Conservation (phyloP, 1,284 basidiomycete species). For the Hymenochaete sp. region DNA sequence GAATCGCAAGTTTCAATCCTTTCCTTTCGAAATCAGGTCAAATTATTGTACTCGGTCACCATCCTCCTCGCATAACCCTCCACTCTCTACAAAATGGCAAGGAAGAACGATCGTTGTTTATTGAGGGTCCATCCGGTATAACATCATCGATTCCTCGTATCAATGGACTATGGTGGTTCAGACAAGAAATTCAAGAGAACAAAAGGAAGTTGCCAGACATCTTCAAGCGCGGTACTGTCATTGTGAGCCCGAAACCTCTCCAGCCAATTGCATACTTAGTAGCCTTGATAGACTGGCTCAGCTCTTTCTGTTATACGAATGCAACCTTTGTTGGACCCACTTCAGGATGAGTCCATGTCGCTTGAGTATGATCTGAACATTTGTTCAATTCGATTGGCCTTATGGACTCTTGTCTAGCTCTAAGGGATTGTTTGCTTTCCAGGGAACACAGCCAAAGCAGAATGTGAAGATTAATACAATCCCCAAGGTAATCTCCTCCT, state of each 20-base stretch:
- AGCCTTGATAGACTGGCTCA: constrained; percentile 53
- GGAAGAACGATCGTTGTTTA: constrained; percentile 37
- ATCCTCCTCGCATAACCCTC: constrained; percentile 57
- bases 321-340: constrained; percentile 59
- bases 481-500: constrained; percentile 50
- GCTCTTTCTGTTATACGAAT: constrained; percentile 59
- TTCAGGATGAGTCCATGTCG: constrained; percentile 54
- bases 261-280: not conserved
- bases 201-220: constrained; percentile 58
- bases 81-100: constrained; percentile 71
- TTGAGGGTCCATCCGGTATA: constrained; percentile 23
- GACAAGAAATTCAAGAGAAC: constrained; percentile 34
- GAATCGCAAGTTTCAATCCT: constrained; percentile 16
- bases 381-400: constrained; percentile 4
- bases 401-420: constrained; percentile 39
- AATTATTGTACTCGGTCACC: constrained; percentile 61
- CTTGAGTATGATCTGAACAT: constrained; percentile 42
- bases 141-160: constrained; percentile 26
- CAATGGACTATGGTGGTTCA: constrained; percentile 63
- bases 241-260: constrained; percentile 34
- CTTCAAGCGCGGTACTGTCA: constrained; percentile 54
- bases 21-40: constrained; percentile 40
- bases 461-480: constrained; percentile 32
- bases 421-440: constrained; percentile 69
- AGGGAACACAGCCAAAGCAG: constrained; percentile 48